Base-by-base conservation (phyloP, 805 yeast species). In the Cyberlindnera mississippiensis region DNA sequence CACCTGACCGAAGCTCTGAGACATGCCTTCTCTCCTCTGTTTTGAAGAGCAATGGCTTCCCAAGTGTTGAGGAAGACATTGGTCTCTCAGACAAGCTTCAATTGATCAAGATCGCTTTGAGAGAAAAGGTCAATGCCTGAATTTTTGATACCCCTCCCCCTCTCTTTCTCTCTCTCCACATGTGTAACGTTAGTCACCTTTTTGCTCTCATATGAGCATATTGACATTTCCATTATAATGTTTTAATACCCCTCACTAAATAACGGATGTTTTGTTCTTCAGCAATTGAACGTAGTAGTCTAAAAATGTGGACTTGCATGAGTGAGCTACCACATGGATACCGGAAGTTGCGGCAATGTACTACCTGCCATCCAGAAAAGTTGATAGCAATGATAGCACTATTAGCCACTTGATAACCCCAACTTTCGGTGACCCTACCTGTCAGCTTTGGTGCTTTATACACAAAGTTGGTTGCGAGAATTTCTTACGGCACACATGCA, bases 1-100 rank as follows among this genome's bases (percentile, higher is more conserved):
- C 90, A 3, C 90, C 93, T 29, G 73, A 76, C 43, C 78, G 87
- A 57, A 76, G 77, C 42, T 80, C 85, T 41, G 80, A 78, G 59
- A 82, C 91, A 2, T 77, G 76, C 50, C 80, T 82, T 28, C 57
- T 77, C 41, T 66, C 68, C 16, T 71, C 71, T 37, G 69, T 73
- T 9, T 50, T 80, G 57, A 70, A 67, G 45, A 61, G 65, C 33
- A 76, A 77, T 7, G 67, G 64, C 30, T 64, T 72, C 49, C 74
- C 78, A 37, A 74, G 69, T 41, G 63, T 62, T 33, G 65, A 62
- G 42, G 71, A 73, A 46, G 69, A 67, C 33, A 71, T 75, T 46
- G 69, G 69, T 40, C 58, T 71, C 36, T 49, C 59, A 42, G 70
- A 68, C 35, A 78, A 77, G 55, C 64, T 74, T 48, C 67, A 69